Percentiles rank a stretch among this genome's conserved stretches.
Evolutionary conservation across 768 basidiomycete species (phyloP).

Genomic region (Pleurotus tuoliensis): DNA sequence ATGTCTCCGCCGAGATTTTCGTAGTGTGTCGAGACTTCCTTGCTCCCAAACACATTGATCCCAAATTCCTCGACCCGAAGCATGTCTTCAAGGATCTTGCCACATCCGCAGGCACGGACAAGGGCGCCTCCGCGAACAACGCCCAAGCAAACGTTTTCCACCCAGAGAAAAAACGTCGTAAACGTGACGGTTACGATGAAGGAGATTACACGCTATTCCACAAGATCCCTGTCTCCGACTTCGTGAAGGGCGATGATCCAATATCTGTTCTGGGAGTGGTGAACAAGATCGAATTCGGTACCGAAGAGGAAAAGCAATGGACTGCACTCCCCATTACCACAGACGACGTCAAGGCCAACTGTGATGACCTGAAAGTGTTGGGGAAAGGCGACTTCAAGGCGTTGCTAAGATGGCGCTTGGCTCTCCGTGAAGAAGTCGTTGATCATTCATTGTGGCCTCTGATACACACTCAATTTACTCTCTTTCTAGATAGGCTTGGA

Average conservation of each 20-base stretch:
- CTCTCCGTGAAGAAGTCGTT: constrained; percentile 84
- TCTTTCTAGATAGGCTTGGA: constrained; percentile 53
- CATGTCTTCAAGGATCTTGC: constrained; percentile 95
- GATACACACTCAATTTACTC: not conserved
- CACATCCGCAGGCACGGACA: constrained; percentile 42
- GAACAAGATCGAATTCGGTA: constrained; percentile 73
- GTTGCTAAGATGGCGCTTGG: constrained; percentile 86
- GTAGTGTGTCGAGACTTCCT: constrained; percentile 95
- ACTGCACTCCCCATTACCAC: constrained; percentile 67
- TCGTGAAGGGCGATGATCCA: constrained; percentile 68
- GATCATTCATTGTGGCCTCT: not conserved
- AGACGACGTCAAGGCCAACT: constrained; percentile 75
- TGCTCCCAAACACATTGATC: constrained; percentile 93
- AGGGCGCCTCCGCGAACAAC: constrained; percentile 58
- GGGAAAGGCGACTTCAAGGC: constrained; percentile 97
- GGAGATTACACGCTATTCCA: constrained; percentile 91
- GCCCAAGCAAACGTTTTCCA: constrained; percentile 90
- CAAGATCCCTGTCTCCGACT: constrained; percentile 62
- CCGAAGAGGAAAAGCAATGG: constrained; percentile 89
- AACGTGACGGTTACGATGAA: constrained; percentile 93
- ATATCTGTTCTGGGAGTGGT: constrained; percentile 72
- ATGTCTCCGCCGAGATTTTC: constrained; percentile 99
- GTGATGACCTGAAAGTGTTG: constrained; percentile 90
- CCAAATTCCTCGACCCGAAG: constrained; percentile 95
- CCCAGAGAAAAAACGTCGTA: constrained; percentile 92